Evolutionary conservation across 306 rosid species (phyloP).

Genomic region (Citrullus colocynthis): DNA sequence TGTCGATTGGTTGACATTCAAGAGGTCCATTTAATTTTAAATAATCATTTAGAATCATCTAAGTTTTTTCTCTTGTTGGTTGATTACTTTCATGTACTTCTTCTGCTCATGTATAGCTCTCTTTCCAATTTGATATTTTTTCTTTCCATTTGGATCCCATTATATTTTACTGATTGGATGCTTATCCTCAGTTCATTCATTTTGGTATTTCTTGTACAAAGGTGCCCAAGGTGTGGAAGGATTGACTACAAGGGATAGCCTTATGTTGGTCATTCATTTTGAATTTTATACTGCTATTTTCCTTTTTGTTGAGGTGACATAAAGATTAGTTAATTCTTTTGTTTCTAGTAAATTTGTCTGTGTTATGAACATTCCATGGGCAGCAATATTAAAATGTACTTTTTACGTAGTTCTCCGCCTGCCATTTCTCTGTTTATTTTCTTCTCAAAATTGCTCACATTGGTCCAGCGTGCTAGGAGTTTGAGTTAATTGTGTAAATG

Average conservation of each 20-base stretch:
- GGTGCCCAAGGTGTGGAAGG: constrained; percentile 42
- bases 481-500: neutral
- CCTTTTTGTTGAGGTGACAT: neutral
- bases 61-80: neutral
- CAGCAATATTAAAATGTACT: neutral
- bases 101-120: neutral
- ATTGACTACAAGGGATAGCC: constrained; percentile 20
- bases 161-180: neutral
- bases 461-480: neutral
- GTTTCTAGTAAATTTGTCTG: neutral
- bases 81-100: neutral
- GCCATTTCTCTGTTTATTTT: neutral
- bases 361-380: neutral
- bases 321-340: neutral
- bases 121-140: neutral
- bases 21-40: neutral
- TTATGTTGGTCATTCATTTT: constrained; percentile 34
- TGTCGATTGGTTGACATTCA: too few relatives aligned
- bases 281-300: neutral
- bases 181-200: constrained; percentile 1
- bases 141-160: neutral
- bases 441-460: neutral
- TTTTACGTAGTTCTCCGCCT: neutral
- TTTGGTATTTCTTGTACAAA: constrained; percentile 11
- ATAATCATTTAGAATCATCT: neutral